Evolutionary conservation across 192 early-diverging fungal genomes (phyloP).

Genomic region (Coemansia sp.): DNA sequence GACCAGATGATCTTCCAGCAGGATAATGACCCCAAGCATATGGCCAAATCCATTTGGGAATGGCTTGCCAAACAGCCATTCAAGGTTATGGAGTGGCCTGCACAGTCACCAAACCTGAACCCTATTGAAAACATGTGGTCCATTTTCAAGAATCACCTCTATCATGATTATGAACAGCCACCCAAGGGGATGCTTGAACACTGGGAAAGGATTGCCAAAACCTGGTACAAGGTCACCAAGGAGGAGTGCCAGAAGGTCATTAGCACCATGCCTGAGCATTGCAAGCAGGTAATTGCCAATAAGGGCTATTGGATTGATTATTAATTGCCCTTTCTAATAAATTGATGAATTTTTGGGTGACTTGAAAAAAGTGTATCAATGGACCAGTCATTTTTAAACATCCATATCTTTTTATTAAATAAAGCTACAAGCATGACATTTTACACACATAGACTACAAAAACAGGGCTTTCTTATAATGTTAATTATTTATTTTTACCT

Average conservation of each 20-base stretch:
- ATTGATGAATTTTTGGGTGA: background rate
- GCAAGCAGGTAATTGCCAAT: background rate
- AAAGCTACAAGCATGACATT: background rate
- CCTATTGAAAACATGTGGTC: slow-evolving; percentile 16
- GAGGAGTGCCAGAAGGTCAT: slow-evolving; percentile 8
- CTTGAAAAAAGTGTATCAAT: background rate
- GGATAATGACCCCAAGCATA: slow-evolving; percentile 35
- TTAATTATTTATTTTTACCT: background rate
- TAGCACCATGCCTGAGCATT: background rate
- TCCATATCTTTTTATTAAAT: background rate
- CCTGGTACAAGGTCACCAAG: background rate
- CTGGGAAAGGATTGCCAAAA: background rate
- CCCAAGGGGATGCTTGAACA: background rate
- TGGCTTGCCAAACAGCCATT: slow-evolving; percentile 6
- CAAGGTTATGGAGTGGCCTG: slow-evolving; percentile 17
- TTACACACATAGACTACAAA: background rate
- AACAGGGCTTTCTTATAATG: background rate
- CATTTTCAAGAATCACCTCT: slow-evolving; percentile 2
- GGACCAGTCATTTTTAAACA: background rate
- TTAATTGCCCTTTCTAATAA: no score
- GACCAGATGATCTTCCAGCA: slow-evolving; percentile 24
- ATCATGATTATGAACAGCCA: background rate
- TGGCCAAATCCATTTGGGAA: background rate
- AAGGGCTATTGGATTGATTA: background rate
- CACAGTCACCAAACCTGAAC: slow-evolving; percentile 22